Percentiles rank a stretch among this genome's conserved stretches.
Conservation (phyloP, 176 grass and related monocot species). For the Aechmea fasciata region DNA sequence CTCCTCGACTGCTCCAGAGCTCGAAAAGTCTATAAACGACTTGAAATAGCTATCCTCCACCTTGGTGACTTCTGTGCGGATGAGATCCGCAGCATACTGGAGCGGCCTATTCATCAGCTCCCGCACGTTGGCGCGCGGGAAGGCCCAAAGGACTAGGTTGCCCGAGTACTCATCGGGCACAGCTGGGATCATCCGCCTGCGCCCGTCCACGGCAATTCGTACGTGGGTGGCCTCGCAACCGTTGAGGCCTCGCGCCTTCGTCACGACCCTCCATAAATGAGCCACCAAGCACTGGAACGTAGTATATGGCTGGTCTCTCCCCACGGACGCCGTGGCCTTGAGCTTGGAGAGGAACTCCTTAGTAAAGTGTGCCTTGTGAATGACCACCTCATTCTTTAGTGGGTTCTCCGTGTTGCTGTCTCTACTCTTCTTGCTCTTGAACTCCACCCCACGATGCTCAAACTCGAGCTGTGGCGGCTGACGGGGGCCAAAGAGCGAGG, state of each 20-base stretch:
- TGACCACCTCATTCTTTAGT: background rate
- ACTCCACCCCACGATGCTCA: conserved; percentile 5
- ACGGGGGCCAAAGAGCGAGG: background rate
- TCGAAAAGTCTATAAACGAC: conserved; percentile 17
- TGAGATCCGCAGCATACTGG: conserved; percentile 3
- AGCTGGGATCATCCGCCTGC: background rate
- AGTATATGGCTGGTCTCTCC: background rate
- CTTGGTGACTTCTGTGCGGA: background rate
- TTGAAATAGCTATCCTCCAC: conserved; percentile 13
- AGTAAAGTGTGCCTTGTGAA: conserved; percentile 8
- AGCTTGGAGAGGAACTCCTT: conserved; percentile 2
- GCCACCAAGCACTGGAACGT: conserved; percentile 18
- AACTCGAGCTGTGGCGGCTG: background rate
- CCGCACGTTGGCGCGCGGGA: no score
- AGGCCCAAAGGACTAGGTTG: background rate
- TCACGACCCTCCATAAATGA: conserved; percentile 7
- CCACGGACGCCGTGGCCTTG: background rate
- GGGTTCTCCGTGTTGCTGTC: background rate
- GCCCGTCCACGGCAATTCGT: conserved; percentile 15
- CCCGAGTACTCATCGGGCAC: conserved; percentile 8
- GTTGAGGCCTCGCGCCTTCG: background rate
- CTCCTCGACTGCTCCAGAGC: background rate
- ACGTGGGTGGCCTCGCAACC: no score
- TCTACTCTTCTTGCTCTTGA: background rate
- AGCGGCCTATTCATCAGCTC: background rate